These are phyloP conservation scores for Penicillium sp. DNA, from an alignment of 2,329 filamentous ascomycete genomes.

Conservation along the genomic window DNA sequence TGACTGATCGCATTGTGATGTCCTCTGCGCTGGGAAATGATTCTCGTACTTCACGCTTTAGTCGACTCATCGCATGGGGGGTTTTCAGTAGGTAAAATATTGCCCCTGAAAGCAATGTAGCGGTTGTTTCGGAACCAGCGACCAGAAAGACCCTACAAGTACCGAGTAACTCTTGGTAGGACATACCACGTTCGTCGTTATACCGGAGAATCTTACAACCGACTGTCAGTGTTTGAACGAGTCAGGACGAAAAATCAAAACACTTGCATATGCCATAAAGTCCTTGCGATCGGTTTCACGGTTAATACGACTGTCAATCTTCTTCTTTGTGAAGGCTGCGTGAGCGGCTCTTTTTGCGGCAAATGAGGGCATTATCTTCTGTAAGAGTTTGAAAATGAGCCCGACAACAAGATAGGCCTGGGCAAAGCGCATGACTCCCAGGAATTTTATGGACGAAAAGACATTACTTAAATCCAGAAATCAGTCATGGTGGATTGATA, in stretches of 20 bases:
- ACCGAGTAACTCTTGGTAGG: conserved; percentile 6
- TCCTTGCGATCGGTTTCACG: conserved; percentile 17
- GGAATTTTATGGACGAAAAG: conserved; percentile 10
- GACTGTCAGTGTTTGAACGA: neutral
- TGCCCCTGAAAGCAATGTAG: conserved; percentile 40
- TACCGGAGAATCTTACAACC: neutral
- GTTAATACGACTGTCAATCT: conserved; percentile 8
- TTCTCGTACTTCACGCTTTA: conserved; percentile 39
- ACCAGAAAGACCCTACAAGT: conserved; percentile 3
- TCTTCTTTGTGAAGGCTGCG: conserved; percentile 13
- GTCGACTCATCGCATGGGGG: conserved; percentile 26
- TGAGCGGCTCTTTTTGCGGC: conserved; percentile 5
- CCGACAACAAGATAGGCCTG: neutral
- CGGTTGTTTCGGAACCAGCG: conserved; percentile 39
- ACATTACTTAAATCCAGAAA: conserved; percentile 13
- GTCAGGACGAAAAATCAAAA: neutral
- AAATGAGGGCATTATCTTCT: neutral
- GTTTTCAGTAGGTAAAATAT: conserved; percentile 42
- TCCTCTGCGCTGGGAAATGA: conserved; percentile 29
- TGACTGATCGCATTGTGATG: conserved; percentile 33
- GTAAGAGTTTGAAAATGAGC: neutral
- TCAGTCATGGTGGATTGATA: conserved; percentile 6
- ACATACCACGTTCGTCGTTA: conserved; percentile 2
- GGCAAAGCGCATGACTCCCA: conserved; percentile 5
- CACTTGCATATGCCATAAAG: conserved; percentile 6